phyloP scores from a whole-genome alignment of 495 filamentous ascomycete species.

The Chaetomidium leptoderma region DNA sequence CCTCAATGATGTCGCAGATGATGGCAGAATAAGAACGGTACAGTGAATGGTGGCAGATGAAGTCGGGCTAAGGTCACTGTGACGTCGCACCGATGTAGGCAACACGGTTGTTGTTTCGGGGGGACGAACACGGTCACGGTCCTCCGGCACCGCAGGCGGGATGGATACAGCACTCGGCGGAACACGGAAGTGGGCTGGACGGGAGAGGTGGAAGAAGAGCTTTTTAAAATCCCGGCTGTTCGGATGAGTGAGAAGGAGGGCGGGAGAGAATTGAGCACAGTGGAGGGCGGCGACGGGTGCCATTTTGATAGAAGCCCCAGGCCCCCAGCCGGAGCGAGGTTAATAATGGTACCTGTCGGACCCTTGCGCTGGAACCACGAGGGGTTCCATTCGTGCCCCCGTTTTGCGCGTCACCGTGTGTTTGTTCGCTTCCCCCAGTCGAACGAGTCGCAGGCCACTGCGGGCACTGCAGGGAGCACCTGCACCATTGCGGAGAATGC shows the following conservation, averaged over 20 bases:
- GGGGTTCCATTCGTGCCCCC: conserved; percentile 8
- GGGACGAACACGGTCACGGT: neutral
- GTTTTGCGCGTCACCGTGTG: too few relatives aligned
- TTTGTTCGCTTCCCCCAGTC: neutral
- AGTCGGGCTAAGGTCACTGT: neutral
- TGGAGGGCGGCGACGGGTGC: conserved; percentile 8
- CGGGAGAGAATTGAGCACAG: conserved; percentile 1
- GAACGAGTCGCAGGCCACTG: conserved; percentile 8
- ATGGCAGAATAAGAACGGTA: neutral
- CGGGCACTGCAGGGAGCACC: too few relatives aligned
- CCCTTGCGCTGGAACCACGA: conserved; percentile 3
- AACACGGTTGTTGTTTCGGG: neutral
- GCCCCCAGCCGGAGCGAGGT: neutral
- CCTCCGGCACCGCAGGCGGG: neutral
- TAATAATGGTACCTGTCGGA: neutral
- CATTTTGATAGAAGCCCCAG: conserved; percentile 20
- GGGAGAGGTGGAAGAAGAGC: neutral
- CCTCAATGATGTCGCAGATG: neutral
- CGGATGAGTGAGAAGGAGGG: neutral
- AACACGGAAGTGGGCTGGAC: neutral
- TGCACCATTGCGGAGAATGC: conserved; percentile 19
- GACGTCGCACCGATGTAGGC: too few relatives aligned
- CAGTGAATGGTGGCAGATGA: neutral
- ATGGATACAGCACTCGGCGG: neutral
- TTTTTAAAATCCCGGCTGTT: neutral